Conservation (phyloP, 192 early-diverging fungal genomes). For the Gorgonomyces haynaldii region DNA sequence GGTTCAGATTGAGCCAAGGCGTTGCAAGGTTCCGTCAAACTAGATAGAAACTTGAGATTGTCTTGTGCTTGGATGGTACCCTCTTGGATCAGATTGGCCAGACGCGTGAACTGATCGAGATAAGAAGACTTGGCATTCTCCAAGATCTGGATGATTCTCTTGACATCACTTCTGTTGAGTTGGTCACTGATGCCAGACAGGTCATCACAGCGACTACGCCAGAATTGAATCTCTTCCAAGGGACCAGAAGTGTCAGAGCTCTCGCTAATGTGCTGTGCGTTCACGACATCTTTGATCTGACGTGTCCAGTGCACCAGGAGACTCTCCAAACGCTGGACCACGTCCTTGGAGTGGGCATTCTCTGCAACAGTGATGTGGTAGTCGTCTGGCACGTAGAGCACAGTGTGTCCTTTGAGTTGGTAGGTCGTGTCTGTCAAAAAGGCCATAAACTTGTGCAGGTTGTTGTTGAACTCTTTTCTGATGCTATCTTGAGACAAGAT, state of each 20-base stretch:
- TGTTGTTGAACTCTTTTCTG: slow-evolving; percentile 44
- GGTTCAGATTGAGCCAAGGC: slow-evolving; percentile 39
- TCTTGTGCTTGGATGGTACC: slow-evolving; percentile 50
- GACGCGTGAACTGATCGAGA: slow-evolving; percentile 45
- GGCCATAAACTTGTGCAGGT: slow-evolving; percentile 55
- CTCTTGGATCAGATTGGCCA: slow-evolving; percentile 52
- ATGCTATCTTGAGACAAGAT: too few species aligned
- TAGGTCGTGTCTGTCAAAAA: slow-evolving; percentile 46
- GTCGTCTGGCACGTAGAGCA: slow-evolving; percentile 47
- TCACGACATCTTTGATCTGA: slow-evolving; percentile 57
- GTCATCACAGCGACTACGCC: slow-evolving; percentile 48
- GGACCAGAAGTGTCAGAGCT: slow-evolving; percentile 49
- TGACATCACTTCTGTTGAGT: slow-evolving; percentile 41
- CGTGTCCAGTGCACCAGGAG: slow-evolving; percentile 52
- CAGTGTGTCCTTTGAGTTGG: slow-evolving; percentile 49
- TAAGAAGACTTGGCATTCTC: slow-evolving; percentile 48
- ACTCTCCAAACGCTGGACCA: slow-evolving; percentile 45
- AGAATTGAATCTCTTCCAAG: slow-evolving; percentile 54
- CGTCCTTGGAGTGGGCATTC: slow-evolving; percentile 38
- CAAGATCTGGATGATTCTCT: slow-evolving; percentile 36
- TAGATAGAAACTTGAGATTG: slow-evolving; percentile 53
- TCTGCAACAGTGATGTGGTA: neutral
- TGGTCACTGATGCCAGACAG: slow-evolving; percentile 51
- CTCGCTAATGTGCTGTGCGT: slow-evolving; percentile 46
- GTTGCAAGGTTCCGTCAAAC: slow-evolving; percentile 37